Conservation (phyloP, 345 rosid species). For the Bretschneidera sinensis region DNA sequence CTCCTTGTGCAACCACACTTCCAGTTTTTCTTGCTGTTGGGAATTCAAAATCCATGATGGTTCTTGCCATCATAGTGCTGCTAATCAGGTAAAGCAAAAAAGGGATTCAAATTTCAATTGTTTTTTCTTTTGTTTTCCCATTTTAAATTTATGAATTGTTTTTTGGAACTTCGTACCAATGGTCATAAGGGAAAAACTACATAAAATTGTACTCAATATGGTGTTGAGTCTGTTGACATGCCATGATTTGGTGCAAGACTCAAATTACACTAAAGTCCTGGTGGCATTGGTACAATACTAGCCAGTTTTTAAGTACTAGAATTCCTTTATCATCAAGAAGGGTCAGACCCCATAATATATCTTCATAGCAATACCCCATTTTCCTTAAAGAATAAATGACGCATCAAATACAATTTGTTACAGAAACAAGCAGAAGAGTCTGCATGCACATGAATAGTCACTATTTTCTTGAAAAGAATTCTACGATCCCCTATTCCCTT, state of each 20-base stretch:
- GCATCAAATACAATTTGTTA: too few relatives aligned
- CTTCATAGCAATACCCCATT: not conserved
- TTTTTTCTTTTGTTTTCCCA: too few relatives aligned
- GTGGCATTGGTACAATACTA: not conserved
- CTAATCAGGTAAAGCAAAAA: slow-evolving; percentile 59
- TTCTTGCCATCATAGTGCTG: slow-evolving; percentile 90
- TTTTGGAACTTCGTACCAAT: not conserved
- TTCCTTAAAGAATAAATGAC: not conserved
- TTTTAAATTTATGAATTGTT: not conserved
- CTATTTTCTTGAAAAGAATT: too few relatives aligned
- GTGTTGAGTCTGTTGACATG: too few relatives aligned
- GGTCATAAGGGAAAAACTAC: too few relatives aligned
- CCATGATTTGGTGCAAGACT: not conserved
- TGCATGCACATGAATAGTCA: too few relatives aligned
- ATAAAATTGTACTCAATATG: too few relatives aligned
- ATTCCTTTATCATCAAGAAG: not conserved
- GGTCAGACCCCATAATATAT: not conserved
- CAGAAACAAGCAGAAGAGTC: too few relatives aligned
- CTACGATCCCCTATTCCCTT: too few relatives aligned
- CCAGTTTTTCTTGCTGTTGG: slow-evolving; percentile 99
- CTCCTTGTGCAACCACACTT: slow-evolving; percentile 98
- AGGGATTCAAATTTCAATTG: not conserved
- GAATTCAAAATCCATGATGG: slow-evolving; percentile 90
- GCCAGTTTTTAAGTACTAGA: not conserved
- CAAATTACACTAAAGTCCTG: not conserved